Conservation (phyloP, 2,329 filamentous ascomycete genomes). For the Fusarium torreyae region DNA sequence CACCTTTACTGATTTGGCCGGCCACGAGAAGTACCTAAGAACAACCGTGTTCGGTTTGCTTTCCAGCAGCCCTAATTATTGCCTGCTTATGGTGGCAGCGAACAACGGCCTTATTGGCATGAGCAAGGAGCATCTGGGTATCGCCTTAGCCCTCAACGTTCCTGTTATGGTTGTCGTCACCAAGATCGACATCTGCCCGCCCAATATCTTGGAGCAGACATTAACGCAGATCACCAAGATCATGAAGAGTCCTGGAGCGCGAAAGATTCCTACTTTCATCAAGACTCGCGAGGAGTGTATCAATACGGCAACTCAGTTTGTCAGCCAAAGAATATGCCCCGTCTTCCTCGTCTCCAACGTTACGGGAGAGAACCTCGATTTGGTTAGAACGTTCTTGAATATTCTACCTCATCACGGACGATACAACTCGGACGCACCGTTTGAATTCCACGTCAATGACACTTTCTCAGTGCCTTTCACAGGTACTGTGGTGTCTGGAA, state of each 20-base stretch:
- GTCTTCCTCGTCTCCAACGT: constrained; percentile 99
- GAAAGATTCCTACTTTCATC: constrained; percentile 97
- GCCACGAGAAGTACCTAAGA: constrained; percentile 93
- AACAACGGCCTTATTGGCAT: constrained; percentile 98
- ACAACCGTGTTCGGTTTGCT: constrained; percentile 97
- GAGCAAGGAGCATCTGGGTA: constrained; percentile 98
- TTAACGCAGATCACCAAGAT: constrained; percentile 93
- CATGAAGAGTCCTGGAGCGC: constrained; percentile 90
- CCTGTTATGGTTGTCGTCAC: constrained; percentile 98
- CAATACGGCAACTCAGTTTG: constrained; percentile 95
- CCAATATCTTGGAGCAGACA: constrained; percentile 94
- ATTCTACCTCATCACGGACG: constrained; percentile 95
- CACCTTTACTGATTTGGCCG: constrained; percentile 94
- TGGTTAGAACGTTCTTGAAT: constrained; percentile 94
- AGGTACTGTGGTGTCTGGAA: constrained; percentile 94
- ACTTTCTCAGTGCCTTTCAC: constrained; percentile 98
- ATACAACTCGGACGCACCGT: constrained; percentile 88
- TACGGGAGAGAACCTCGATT: constrained; percentile 89
- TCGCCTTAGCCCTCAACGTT: constrained; percentile 93
- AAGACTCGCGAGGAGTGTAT: constrained; percentile 92
- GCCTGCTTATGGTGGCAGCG: constrained; percentile 96
- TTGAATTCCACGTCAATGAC: constrained; percentile 97
- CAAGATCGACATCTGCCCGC: constrained; percentile 98
- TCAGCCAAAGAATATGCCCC: constrained; percentile 94
- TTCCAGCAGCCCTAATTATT: constrained; percentile 97